Evolutionary conservation across 2,329 filamentous ascomycete species (phyloP).

Genomic region (Neonectria ditissima): DNA sequence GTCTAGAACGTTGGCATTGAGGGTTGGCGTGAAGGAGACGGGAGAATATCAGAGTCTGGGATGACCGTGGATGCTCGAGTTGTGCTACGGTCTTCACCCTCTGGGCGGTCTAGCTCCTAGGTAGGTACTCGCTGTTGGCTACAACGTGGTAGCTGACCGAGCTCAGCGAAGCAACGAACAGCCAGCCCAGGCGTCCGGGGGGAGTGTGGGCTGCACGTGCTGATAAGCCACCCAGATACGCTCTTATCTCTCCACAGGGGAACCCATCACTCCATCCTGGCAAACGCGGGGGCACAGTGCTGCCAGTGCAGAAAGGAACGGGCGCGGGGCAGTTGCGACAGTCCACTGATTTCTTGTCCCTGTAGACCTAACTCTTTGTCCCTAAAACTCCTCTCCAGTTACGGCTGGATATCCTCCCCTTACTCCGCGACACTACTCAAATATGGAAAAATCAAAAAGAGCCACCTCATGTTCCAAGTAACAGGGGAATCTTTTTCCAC

Average conservation of each 20-base stretch:
- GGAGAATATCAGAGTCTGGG: background rate
- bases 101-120: slow-evolving; percentile 3
- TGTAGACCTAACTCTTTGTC: background rate
- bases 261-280: slow-evolving; percentile 16
- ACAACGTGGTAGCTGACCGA: background rate
- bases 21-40: background rate
- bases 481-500: slow-evolving; percentile 48
- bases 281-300: slow-evolving; percentile 28
- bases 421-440: slow-evolving; percentile 13
- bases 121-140: background rate
- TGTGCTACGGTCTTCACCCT: slow-evolving; percentile 9
- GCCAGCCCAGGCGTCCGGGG: background rate
- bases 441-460: slow-evolving; percentile 35
- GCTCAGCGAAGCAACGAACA: slow-evolving; percentile 13
- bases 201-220: slow-evolving; percentile 27
- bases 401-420: slow-evolving; percentile 25
- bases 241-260: too few species aligned
- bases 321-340: slow-evolving; percentile 29
- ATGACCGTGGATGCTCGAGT: slow-evolving; percentile 5
- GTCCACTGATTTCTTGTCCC: background rate
- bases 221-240: slow-evolving; percentile 23
- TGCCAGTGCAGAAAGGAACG: background rate
- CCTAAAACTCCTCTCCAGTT: background rate
- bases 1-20: background rate
- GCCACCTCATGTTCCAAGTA: slow-evolving; percentile 34